Conservation (phyloP, 495 filamentous ascomycete species). For the Hyaloscypha bicolor region DNA sequence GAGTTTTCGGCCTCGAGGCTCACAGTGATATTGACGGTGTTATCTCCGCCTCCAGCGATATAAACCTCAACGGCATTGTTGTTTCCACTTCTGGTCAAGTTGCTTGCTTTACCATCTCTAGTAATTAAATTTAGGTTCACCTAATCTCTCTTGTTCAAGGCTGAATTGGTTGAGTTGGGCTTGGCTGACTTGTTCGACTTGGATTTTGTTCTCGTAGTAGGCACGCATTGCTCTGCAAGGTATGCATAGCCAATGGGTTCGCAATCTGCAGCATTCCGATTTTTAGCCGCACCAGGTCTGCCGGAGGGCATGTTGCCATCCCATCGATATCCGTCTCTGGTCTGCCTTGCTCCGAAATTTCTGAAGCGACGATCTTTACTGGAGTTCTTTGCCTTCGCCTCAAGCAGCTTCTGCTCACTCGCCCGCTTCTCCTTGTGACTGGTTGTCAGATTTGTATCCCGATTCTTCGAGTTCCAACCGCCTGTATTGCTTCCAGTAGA, state of each 20-base stretch:
- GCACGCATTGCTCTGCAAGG: not conserved
- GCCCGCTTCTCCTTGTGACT: not conserved
- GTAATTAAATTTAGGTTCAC: not conserved
- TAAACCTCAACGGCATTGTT: not conserved
- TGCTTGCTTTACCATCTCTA: not conserved
- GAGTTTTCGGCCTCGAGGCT: not conserved
- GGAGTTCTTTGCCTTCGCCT: not conserved
- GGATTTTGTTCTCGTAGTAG: not conserved
- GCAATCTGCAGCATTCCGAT: not conserved
- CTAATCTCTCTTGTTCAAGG: not conserved
- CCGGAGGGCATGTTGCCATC: not conserved
- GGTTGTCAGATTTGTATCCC: not conserved
- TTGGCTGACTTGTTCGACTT: not conserved
- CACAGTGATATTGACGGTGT: not conserved
- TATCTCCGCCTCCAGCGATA: not conserved
- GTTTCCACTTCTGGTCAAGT: not conserved
- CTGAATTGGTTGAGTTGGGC: not conserved
- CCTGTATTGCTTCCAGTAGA: slow-evolving; percentile 1
- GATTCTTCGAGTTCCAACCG: not conserved
- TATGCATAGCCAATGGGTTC: not conserved
- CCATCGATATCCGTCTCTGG: not conserved
- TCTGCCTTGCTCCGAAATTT: not conserved
- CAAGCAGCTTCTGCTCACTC: not conserved
- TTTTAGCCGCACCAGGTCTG: not conserved
- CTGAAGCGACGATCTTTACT: not conserved